A percentile compares a stretch with the other conserved stretches of the same genome.
These are phyloP conservation scores for Lathyrus tuberosus DNA, from an alignment of 306 rosid genomes.

Conservation along the genomic window DNA sequence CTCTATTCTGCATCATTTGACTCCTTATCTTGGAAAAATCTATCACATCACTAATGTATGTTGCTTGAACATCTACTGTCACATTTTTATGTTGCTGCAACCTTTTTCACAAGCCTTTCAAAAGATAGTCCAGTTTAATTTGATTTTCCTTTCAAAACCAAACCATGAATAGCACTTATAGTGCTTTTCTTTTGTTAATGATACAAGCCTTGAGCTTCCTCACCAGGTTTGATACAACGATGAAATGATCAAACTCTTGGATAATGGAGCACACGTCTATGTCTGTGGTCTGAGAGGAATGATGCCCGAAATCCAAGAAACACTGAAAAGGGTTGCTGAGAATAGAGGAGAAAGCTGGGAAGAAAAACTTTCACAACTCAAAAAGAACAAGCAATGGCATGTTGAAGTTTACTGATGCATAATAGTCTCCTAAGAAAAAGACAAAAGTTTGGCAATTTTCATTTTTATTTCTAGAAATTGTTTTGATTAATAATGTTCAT, in stretches of 20 bases:
- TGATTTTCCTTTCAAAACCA: too few relatives aligned
- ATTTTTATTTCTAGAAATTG: conserved; percentile 23
- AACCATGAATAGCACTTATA: too few relatives aligned
- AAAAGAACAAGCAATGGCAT: conserved; percentile 99
- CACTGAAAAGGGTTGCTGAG: conserved; percentile 86
- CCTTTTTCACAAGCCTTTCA: too few relatives aligned
- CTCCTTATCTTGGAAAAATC: too few relatives aligned
- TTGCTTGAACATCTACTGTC: too few relatives aligned
- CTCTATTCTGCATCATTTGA: too few relatives aligned
- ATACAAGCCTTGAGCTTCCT: too few relatives aligned
- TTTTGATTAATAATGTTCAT: conserved; percentile 38
- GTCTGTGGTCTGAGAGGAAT: conserved; percentile 97
- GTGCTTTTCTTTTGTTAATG: too few relatives aligned
- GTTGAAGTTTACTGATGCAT: conserved; percentile 84
- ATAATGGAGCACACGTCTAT: conserved; percentile 87
- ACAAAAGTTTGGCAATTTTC: background rate
- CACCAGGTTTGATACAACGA: conserved; percentile 88
- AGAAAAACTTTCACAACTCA: conserved; percentile 82
- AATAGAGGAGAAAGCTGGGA: conserved; percentile 93
- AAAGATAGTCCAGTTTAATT: too few relatives aligned
- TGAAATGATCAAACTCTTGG: conserved; percentile 81
- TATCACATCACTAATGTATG: too few relatives aligned
- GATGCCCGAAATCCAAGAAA: conserved; percentile 99
- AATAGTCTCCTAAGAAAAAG: background rate
- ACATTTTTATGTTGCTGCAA: too few relatives aligned